Percentiles rank a stretch among this genome's conserved stretches.
Conservation (phyloP, 1,139 yeast species). For the Yamadazyma buinensis region DNA sequence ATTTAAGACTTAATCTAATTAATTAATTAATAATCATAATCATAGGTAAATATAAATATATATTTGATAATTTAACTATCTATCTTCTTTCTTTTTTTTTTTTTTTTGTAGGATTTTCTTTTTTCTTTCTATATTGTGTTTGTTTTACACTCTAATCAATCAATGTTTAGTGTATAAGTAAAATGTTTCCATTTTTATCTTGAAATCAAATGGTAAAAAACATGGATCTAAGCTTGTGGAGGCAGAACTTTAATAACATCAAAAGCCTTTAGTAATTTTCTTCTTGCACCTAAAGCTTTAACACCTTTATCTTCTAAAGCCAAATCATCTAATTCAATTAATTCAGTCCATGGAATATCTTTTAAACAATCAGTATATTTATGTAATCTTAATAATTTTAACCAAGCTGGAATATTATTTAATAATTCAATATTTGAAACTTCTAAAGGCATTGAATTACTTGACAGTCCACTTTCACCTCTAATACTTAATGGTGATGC, state of each 20-base stretch:
- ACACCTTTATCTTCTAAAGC: slow-evolving; percentile 79
- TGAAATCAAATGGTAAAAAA: too few relatives aligned
- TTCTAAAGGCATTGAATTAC: slow-evolving; percentile 56
- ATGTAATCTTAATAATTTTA: slow-evolving; percentile 82
- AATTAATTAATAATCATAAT: too few relatives aligned
- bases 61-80: too few relatives aligned
- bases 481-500: slow-evolving; percentile 10
- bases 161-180: slow-evolving; percentile 3
- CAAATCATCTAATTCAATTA: slow-evolving; percentile 67
- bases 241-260: slow-evolving; percentile 54
- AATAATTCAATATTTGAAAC: slow-evolving; percentile 62
- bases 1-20: too few relatives aligned
- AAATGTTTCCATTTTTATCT: not conserved
- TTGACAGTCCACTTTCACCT: slow-evolving; percentile 9
- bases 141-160: too few relatives aligned
- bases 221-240: too few relatives aligned
- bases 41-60: too few relatives aligned
- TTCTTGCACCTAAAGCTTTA: slow-evolving; percentile 89
- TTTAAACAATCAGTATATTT: slow-evolving; percentile 86
- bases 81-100: not conserved
- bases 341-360: slow-evolving; percentile 72
- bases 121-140: slow-evolving; percentile 6
- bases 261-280: slow-evolving; percentile 88
- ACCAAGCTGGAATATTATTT: slow-evolving; percentile 87
- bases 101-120: not conserved